These are phyloP conservation scores for Talaromyces ruber DNA, from an alignment of 495 filamentous ascomycete species.

Conservation along the genomic window DNA sequence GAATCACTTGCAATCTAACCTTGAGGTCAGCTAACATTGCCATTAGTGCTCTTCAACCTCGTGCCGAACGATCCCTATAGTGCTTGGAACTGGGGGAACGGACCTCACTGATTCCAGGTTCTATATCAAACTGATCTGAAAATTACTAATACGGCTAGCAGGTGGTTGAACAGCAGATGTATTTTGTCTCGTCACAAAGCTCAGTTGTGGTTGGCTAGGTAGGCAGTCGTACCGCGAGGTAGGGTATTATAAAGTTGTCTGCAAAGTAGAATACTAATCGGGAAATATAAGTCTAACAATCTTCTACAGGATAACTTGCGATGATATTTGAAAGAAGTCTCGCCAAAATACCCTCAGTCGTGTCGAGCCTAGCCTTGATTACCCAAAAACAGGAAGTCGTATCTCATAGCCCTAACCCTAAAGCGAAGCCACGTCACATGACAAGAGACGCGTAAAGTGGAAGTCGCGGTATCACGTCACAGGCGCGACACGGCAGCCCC, in stretches of 20 bases:
- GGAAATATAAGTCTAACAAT: not conserved
- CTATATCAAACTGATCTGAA: not conserved
- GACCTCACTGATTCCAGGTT: not conserved
- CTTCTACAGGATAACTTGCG: not conserved
- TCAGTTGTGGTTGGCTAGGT: not conserved
- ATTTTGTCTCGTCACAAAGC: not conserved
- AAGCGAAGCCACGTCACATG: not conserved
- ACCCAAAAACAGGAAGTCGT: not conserved
- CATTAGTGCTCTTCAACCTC: not conserved
- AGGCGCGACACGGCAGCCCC: not conserved
- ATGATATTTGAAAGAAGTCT: not conserved
- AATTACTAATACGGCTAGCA: not conserved
- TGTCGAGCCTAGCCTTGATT: not conserved
- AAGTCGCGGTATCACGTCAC: slow-evolving; percentile 3
- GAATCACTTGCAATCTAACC: not conserved
- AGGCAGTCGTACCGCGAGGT: not conserved
- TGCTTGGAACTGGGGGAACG: not conserved
- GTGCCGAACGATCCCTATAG: slow-evolving; percentile 1
- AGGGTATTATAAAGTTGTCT: not conserved
- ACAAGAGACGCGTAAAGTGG: slow-evolving; percentile 1
- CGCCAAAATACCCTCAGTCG: not conserved
- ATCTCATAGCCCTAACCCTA: not conserved
- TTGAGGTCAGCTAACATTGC: not conserved
- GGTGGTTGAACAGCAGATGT: too few species aligned
- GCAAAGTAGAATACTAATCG: not conserved